phyloP scores from a whole-genome alignment of 2,329 filamentous ascomycete species.

The Aureobasidium mangrovei region DNA sequence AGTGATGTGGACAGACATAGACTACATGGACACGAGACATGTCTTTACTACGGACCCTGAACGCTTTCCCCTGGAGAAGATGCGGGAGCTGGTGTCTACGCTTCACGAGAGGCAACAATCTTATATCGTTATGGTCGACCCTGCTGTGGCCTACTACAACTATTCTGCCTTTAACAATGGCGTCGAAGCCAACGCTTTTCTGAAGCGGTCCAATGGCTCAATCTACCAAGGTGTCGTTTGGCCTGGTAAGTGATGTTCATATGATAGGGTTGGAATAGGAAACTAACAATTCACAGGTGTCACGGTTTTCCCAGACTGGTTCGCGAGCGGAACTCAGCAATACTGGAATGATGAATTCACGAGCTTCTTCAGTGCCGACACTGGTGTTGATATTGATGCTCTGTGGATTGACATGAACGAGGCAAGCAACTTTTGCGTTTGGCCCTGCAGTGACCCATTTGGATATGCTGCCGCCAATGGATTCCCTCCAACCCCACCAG shows the following conservation, averaged over 20 bases:
- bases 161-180: slow-evolving; percentile 54
- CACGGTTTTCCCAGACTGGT: slow-evolving; percentile 54
- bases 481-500: slow-evolving; percentile 53
- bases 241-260: slow-evolving; percentile 45
- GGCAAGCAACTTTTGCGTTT: slow-evolving; percentile 45
- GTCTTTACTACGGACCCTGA: slow-evolving; percentile 59
- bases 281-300: slow-evolving; percentile 14
- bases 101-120: slow-evolving; percentile 36
- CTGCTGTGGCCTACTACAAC: slow-evolving; percentile 43
- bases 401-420: slow-evolving; percentile 60
- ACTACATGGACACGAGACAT: slow-evolving; percentile 37
- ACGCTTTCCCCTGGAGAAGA: slow-evolving; percentile 51
- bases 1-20: slow-evolving; percentile 49
- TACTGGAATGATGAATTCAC: slow-evolving; percentile 65
- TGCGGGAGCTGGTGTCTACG: slow-evolving; percentile 56
- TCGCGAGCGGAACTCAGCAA: slow-evolving; percentile 50
- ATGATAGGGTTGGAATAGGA: background rate
- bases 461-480: slow-evolving; percentile 31
- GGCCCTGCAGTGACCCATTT: slow-evolving; percentile 31
- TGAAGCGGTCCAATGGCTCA: slow-evolving; percentile 46
- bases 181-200: slow-evolving; percentile 46
- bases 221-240: slow-evolving; percentile 60
- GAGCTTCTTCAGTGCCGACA: slow-evolving; percentile 53
- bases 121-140: slow-evolving; percentile 63
- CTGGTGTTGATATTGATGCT: slow-evolving; percentile 65